Evolutionary conservation across 2,329 filamentous ascomycete genomes (phyloP), one percentile per base, ranked within the genome.

Genomic region (Arthrobotrys entomopaga): DNA sequence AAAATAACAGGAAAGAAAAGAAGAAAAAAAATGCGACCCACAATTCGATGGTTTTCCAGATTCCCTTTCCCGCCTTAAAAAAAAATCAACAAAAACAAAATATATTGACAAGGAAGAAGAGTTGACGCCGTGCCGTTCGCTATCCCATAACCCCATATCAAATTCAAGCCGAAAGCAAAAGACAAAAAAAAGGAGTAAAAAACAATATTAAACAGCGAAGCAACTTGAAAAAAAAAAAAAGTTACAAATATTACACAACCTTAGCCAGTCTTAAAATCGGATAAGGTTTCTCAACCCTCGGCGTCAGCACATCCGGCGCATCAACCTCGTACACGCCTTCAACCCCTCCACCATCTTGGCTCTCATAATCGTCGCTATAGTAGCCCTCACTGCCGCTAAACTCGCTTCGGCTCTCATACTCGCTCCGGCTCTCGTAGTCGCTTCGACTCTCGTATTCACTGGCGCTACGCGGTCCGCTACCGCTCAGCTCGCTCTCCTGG

Each of bases 331-430:
- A 73, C 2, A 73, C 69, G 13, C 46, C 52, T 4, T 61, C 57
- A 2, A 70, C 58, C 15, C 69, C 69, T 13, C 46, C 53, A 15
- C 54, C 69, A 38, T 66, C 69, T n/a, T 73, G 69, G 16, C 69
- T 73, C 48, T 73, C 69, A 26, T 73, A 73, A 38, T 73, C 69
- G 19, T 73, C 69, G 50, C 69, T 73, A 24, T 73, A 73, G 40
- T 73, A 66, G 3, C 69, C 69, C 34, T 73, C 69, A 43, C 69
- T 61, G 2, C 69, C 61, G 10, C 69, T 61, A 65, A 65, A 73
- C 52, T 73, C 69, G 52, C 69, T 73, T n/a, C 69, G 48, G 24
- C 69, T 73, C 34, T 73, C 69, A 11, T 66, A 66, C 40, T 73
- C 69, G 42, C 69, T 73, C 11, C 61, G 16, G 19, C 61, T 73